phyloP scores from a whole-genome alignment of 495 filamentous ascomycete genomes.

The Annulohypoxylon bovei region DNA sequence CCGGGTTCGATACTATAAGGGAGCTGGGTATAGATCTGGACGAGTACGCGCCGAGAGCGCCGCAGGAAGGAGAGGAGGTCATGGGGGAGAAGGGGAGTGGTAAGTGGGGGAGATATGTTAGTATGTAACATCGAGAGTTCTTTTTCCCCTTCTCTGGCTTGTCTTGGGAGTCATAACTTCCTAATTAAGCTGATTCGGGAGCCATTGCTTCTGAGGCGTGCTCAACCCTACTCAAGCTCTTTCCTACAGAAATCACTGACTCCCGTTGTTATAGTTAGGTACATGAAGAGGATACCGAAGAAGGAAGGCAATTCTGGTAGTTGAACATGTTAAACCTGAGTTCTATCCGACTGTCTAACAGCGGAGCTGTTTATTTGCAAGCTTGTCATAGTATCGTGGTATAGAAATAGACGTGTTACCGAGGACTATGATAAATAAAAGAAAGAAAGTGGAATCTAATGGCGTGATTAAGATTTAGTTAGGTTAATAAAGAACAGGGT shows the following conservation, averaged over 20 bases:
- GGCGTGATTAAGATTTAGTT: no score
- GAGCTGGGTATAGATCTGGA: conserved; percentile 43
- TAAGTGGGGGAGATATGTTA: conserved; percentile 41
- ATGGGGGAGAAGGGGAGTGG: conserved; percentile 28
- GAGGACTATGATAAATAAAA: no score
- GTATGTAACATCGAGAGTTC: no score
- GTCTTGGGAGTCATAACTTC: no score
- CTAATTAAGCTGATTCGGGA: no score
- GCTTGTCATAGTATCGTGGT: background rate
- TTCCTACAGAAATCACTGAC: no score
- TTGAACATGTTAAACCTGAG: background rate
- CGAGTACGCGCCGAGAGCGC: conserved; percentile 42
- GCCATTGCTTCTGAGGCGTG: no score
- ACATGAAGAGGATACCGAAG: conserved; percentile 38
- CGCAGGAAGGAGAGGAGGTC: conserved; percentile 22
- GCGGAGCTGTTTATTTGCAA: background rate
- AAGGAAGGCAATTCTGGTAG: background rate
- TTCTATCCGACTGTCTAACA: background rate
- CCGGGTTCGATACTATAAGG: conserved; percentile 37
- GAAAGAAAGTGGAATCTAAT: background rate
- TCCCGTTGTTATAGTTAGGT: no score
- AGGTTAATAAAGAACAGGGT: no score
- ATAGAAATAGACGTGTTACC: no score
- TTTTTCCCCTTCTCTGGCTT: no score
- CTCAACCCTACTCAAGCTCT: no score